A percentile compares a stretch with the other conserved stretches of the same genome.
Evolutionary conservation across 2,329 filamentous ascomycete species (phyloP).

Genomic region (Botryotinia globosa): DNA sequence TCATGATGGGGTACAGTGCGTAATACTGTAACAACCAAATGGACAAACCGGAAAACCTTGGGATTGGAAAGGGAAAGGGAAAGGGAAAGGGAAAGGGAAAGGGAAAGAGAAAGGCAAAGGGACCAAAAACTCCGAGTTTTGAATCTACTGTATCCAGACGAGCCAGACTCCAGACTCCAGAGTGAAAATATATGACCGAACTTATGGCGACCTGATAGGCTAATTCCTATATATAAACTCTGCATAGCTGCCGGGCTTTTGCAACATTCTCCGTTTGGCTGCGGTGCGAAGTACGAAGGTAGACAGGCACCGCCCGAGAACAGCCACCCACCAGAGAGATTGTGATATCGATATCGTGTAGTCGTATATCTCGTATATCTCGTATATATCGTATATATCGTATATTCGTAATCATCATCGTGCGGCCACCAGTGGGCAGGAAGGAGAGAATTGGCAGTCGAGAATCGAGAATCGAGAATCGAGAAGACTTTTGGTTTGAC

Average conservation of each 20-base stretch:
- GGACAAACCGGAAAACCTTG: not conserved
- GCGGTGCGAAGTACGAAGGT: not conserved
- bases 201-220: not conserved
- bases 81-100: not conserved
- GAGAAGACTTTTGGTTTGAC: no score
- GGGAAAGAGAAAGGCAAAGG: not conserved
- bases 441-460: no score
- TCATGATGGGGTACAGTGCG: not conserved
- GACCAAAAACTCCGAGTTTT: not conserved
- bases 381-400: not conserved
- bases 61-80: not conserved
- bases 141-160: no score
- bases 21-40: not conserved
- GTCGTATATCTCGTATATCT: not conserved
- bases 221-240: not conserved
- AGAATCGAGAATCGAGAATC: no score
- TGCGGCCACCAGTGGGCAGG: no score
- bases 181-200: not conserved
- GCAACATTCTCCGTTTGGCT: not conserved
- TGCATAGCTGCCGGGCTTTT: not conserved
- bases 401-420: not conserved
- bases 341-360: not conserved
- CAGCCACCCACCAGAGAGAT: not conserved
- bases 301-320: not conserved
- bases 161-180: not conserved